Base-by-base conservation (phyloP, 148 eudicot genomes). In the Fagopyrum tataricum region DNA sequence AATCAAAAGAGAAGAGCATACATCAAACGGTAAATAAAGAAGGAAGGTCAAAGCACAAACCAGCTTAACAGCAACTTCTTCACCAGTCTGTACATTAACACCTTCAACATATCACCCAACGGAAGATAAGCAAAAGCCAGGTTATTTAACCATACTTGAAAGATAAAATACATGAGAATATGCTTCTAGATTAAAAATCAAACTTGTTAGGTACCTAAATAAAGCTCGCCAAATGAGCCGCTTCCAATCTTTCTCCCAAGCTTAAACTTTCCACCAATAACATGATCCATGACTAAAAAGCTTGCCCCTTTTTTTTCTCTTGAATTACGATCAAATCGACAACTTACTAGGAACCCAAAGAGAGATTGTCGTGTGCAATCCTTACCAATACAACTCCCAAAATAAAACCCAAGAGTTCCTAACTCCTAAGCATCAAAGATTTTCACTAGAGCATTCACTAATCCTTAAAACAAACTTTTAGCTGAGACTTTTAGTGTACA, bases 171-270 rank as follows among this genome's bases (percentile, higher is more conserved):
- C 37, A 70, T 70, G 18, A 44, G 48, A 43, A 39, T 64, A 64
- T 64, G 43, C 51, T 43, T 67, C 64, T n/a, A 20, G 23, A 23
- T 67, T 18, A 11, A 46, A 56, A 26, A 39, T 6, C 56, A 7
- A 71, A 44, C 26, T 42, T 23, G 18, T n/a, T 43, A 74, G 48
- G 48, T 9, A 87, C 95, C 95, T 5, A 90, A 84, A 80, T 86
- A 84, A 79, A 90, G 88, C 78, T 90, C 96, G 42, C 96, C 96
- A 58, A 90, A 90, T 0, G 96, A 90, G 80, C 96, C 96, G 44
- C 92, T 86, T 40, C 96, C 96, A n/a, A 90, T 88, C 81, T 83
- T 88, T 40, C 90, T 81, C 31, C 96, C 96, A 47, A 90, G 85
- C 7, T 89, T 83, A 67, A 73, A 90, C 85, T 90, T 90, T 8